Base-by-base conservation (phyloP, 768 basidiomycete genomes). In the Boletales sp. region DNA sequence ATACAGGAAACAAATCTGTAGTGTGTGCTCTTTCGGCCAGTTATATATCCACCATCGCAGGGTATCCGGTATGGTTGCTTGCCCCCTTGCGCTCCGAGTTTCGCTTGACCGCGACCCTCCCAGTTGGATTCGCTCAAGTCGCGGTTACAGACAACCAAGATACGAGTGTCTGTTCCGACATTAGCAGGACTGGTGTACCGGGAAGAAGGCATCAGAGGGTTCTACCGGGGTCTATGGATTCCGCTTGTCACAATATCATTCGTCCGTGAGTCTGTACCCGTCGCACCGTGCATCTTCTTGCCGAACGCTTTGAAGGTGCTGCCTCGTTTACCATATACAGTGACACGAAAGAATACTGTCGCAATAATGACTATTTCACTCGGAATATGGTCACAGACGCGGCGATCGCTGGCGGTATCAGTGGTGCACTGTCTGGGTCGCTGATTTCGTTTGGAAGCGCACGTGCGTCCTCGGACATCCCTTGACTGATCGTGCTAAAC, bases 111-210 rank as follows among this genome's bases (percentile, higher is more conserved):
- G 35, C 31, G 19, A 44, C 27, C n/a, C 31, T 31, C 44, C 47
- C 61, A 94, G 84, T 74, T 97, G 73, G 95, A 98, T 69, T 92
- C 89, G 47, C 80, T 98, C 71, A 98, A 98, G 72, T 94, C 91
- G 53, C 77, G 93, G 62, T 72, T 97, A 45, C 93, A 97, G 71
- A 91, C 90, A 39, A 86, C 83, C 45, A 85, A 87, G 66, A 83
- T 78, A 44, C 80, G 76, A 46, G 80, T 89, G 57, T 81, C 88
- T 8, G 83, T 95, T 47, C 82, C 83, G 24, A 78, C 75, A 61
- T 80, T 90, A 54, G 83, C 90, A 49, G 70, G 75, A 24, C 70
- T 84, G 56, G 84, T 93, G 24, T 90, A 89, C 68, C 79, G 80
- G 29, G 90, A 93, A 61, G 87, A 93, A 70, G 86, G 92, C n/a